Percentiles rank a stretch among this genome's conserved stretches.
Conservation (phyloP, 2,329 filamentous ascomycete species). For the Talaromyces sp. region DNA sequence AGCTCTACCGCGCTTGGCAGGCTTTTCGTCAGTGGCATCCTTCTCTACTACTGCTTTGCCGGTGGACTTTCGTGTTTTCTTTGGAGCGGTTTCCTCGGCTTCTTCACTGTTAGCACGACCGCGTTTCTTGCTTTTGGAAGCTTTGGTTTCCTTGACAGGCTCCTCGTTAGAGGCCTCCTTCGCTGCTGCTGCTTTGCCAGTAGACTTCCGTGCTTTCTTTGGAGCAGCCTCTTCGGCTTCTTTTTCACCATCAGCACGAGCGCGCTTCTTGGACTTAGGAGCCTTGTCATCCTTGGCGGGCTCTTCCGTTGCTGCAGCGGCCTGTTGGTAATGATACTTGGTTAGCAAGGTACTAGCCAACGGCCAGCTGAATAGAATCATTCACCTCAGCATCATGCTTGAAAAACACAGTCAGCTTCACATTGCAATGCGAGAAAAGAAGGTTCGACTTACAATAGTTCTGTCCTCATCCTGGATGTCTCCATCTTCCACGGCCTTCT, state of each 20-base stretch:
- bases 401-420: slow-evolving; percentile 17
- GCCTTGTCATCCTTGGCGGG: slow-evolving; percentile 6
- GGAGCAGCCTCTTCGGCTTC: slow-evolving; percentile 14
- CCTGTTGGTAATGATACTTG: slow-evolving; percentile 54
- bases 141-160: slow-evolving; percentile 12
- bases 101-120: slow-evolving; percentile 9
- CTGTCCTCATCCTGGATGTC: slow-evolving; percentile 82
- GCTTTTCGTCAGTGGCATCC: slow-evolving; percentile 5
- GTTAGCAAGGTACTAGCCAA: background rate
- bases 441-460: slow-evolving; percentile 63
- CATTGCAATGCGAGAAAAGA: background rate
- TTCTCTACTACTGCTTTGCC: background rate
- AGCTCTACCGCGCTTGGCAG: slow-evolving; percentile 2
- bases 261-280: slow-evolving; percentile 14
- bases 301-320: slow-evolving; percentile 47
- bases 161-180: slow-evolving; percentile 23
- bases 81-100: slow-evolving; percentile 14
- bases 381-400: background rate
- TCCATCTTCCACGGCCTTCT: slow-evolving; percentile 64
- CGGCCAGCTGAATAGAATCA: background rate
- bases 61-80: slow-evolving; percentile 13
- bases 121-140: slow-evolving; percentile 14
- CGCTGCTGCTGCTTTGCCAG: slow-evolving; percentile 8
- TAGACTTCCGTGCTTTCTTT: slow-evolving; percentile 13
- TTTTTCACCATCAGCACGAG: slow-evolving; percentile 8